A percentile compares a stretch with the other conserved stretches of the same genome.
Conservation (phyloP, 129 eudicot species). For the Cynara cardunculus region DNA sequence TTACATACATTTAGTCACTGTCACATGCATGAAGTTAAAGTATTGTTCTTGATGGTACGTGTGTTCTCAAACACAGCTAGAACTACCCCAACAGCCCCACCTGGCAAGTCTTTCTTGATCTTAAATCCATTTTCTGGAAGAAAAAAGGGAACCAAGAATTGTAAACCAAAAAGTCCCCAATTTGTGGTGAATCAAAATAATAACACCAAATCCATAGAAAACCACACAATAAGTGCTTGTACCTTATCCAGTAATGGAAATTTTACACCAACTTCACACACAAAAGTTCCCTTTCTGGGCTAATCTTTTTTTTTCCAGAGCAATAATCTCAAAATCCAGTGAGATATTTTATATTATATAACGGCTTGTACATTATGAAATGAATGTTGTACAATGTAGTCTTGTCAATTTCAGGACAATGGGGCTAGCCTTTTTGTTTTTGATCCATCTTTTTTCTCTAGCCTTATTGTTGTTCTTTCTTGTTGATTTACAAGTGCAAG, state of each 20-base stretch:
- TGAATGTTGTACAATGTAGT: conserved; percentile 10
- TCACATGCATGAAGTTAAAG: too few species aligned
- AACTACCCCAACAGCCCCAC: conserved; percentile 28
- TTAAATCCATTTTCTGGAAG: background rate
- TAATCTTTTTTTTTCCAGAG: background rate
- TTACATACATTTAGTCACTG: too few species aligned
- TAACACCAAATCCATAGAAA: background rate
- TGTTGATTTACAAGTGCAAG: conserved; percentile 45
- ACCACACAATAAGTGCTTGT: background rate
- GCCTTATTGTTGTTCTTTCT: background rate
- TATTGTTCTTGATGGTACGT: too few species aligned
- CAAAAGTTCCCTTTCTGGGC: background rate
- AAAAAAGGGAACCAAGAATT: background rate
- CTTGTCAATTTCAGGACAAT: background rate
- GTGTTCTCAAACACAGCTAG: conserved; percentile 52
- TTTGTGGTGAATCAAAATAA: too few species aligned
- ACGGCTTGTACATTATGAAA: background rate
- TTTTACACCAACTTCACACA: background rate
- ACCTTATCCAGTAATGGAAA: background rate
- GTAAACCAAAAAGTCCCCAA: background rate
- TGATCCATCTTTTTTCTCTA: background rate
- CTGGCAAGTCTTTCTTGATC: conserved; percentile 40
- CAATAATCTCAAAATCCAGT: background rate
- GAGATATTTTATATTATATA: background rate
- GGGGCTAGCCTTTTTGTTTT: background rate